Conservation (phyloP, 1,284 basidiomycete species). For the Cutaneotrichosporon dermatis region DNA sequence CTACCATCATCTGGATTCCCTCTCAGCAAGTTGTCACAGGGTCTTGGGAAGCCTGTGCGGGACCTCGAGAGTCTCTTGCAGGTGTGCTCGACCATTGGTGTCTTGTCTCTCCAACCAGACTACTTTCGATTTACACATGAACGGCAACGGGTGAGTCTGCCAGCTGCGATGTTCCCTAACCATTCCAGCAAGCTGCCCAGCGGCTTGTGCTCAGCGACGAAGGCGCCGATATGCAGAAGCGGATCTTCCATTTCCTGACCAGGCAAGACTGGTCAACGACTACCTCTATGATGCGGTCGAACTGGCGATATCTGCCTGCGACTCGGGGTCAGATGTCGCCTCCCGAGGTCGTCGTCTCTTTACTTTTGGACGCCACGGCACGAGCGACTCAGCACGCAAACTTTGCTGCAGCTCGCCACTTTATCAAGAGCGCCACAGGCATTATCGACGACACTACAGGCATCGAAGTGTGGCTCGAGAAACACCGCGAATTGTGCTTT, state of each 20-base stretch:
- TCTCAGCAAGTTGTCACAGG: conserved; percentile 19
- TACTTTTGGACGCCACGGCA: conserved; percentile 21
- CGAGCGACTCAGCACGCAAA: conserved; percentile 18
- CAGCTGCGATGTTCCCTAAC: conserved; percentile 4
- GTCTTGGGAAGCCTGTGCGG: conserved; percentile 13
- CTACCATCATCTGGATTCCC: conserved; percentile 31
- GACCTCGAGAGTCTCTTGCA: conserved; percentile 19
- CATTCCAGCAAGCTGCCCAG: conserved; percentile 30
- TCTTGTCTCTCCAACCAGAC: conserved; percentile 6
- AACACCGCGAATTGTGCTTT: conserved; percentile 17
- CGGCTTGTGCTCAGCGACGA: conserved; percentile 21
- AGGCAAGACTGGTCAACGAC: conserved; percentile 16
- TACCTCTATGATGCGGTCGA: conserved; percentile 36
- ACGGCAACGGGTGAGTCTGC: conserved; percentile 30
- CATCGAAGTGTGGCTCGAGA: conserved; percentile 15
- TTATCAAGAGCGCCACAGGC: conserved; percentile 19
- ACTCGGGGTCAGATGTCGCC: conserved; percentile 3
- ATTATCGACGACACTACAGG: conserved; percentile 25
- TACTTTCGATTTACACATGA: conserved; percentile 38
- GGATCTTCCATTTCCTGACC: conserved; percentile 25
- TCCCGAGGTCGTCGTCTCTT: conserved; percentile 13
- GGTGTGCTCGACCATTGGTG: conserved; percentile 15
- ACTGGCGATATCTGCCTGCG: conserved; percentile 24
- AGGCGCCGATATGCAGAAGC: conserved; percentile 18
- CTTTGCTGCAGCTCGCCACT: conserved; percentile 21